Base-by-base conservation (phyloP, 2,329 filamentous ascomycete species). In the Microdochium paspali region DNA sequence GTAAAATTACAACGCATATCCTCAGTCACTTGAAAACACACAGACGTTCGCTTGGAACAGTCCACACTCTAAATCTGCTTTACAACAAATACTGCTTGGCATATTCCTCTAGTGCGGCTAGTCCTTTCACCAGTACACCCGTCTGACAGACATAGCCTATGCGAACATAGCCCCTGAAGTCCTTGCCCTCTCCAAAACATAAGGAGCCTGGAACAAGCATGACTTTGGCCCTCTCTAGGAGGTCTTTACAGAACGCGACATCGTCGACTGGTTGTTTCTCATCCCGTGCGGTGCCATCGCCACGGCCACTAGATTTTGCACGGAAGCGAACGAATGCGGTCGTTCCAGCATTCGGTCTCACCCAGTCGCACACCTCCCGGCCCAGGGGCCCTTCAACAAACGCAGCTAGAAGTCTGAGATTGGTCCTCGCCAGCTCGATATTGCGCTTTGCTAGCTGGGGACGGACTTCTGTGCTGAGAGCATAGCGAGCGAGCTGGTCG, bases 101-200 rank as follows among this genome's bases (percentile, higher is more conserved):
- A 56, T 74, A 77, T 2, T 39, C 48, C 5, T 63, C 62, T 32
- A 78, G 57, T 55, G 58, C 65, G 53, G 78, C 72, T 57, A 94
- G 59, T 0, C 78, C 88, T 52, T 82, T 74, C 56, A 77, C 70
- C 46, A 94, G 58, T n/a, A 87, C 73, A 13, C 80, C 73, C 1
- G 85, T 90, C 55, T 84, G 74, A 57, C 80, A 83, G 1, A 83
- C 86, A 64, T 85, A 93, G 0, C 88, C 87, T 51, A 94, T 75
- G 50, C 89, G 73, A 21, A 94, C 82, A 63, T 80, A 90, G 2
- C 88, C 88, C 54, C 75, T 72, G 57, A 87, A 90, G 43, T 87
- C 82, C 32, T 73, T 59, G 12, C 69, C 71, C 3, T 70, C 63
- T 0, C 88, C 89, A 62, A 95, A 94, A 55, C 84, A 88, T 39